phyloP scores from a whole-genome alignment of 1,139 yeast genomes.

The Schwanniomyces etchellsii region DNA sequence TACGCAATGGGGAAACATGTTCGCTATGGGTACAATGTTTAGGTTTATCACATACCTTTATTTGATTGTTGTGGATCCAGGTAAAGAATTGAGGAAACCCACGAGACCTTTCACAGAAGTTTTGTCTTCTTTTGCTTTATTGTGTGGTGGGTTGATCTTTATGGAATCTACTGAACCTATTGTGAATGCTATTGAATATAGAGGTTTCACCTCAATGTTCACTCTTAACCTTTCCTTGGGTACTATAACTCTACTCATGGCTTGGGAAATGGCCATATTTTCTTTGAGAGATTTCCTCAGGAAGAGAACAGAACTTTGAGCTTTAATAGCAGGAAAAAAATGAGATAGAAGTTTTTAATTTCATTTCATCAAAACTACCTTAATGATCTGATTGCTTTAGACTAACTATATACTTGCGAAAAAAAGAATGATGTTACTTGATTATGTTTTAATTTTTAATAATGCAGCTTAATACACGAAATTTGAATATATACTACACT shows the following conservation, averaged over 20 bases:
- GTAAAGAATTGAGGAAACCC: slow-evolving; percentile 35
- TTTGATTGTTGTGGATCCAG: slow-evolving; percentile 47
- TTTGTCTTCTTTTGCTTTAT: slow-evolving; percentile 66
- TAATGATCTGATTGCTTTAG: not conserved
- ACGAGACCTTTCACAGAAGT: slow-evolving; percentile 76
- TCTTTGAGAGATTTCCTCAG: slow-evolving; percentile 54
- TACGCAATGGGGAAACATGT: slow-evolving; percentile 84
- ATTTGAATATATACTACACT: not conserved
- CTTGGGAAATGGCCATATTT: slow-evolving; percentile 76
- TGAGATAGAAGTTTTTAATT: not conserved
- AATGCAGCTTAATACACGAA: not conserved
- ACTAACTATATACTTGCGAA: too few species aligned
- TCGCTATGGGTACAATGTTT: slow-evolving; percentile 73
- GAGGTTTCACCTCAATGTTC: slow-evolving; percentile 87
- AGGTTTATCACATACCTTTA: slow-evolving; percentile 65
- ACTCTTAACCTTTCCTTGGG: slow-evolving; percentile 85
- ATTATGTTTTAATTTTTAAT: too few species aligned
- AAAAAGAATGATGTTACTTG: too few species aligned
- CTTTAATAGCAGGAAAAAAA: not conserved
- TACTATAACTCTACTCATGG: slow-evolving; percentile 72
- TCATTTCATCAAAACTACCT: not conserved
- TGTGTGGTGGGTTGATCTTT: slow-evolving; percentile 86
- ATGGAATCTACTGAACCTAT: slow-evolving; percentile 90
- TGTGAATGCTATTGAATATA: slow-evolving; percentile 73
- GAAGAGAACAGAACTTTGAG: slow-evolving; percentile 4